These are phyloP conservation scores for Athelia sp. DNA, from an alignment of 1,284 basidiomycete genomes.

Conservation along the genomic window DNA sequence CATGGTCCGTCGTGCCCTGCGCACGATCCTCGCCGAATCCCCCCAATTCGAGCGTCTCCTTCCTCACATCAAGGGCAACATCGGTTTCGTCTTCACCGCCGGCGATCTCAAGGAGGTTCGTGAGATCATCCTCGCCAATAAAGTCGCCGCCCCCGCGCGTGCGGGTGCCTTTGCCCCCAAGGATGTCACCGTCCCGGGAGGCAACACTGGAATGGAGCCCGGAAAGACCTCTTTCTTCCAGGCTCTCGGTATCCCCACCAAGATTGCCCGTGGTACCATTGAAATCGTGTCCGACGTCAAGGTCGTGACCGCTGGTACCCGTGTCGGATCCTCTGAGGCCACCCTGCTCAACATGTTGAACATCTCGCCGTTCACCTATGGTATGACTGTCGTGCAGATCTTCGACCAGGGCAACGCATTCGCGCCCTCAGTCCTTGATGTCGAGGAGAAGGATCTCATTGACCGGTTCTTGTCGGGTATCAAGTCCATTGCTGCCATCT, in stretches of 20 bases:
- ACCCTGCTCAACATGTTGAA: constrained; percentile 99
- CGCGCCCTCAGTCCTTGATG: constrained; percentile 87
- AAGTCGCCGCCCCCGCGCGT: constrained; percentile 97
- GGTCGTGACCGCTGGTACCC: constrained; percentile 88
- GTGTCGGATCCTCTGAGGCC: constrained; percentile 96
- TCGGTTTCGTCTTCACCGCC: constrained; percentile 98
- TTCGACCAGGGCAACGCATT: constrained; percentile 92
- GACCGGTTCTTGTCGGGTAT: constrained; percentile 90
- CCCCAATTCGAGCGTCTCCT: constrained; percentile 96
- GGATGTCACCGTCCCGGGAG: constrained; percentile 89
- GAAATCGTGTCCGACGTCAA: constrained; percentile 98
- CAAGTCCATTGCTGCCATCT: constrained; percentile 95
- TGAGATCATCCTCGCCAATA: constrained; percentile 90
- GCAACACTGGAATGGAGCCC: constrained; percentile 99
- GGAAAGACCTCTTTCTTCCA: constrained; percentile 99
- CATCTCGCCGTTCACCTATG: constrained; percentile 98
- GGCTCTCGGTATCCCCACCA: constrained; percentile 98
- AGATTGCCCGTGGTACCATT: constrained; percentile 99
- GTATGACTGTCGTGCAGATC: constrained; percentile 95
- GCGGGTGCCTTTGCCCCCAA: constrained; percentile 94
- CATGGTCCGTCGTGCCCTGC: constrained; percentile 98
- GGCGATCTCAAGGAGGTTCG: constrained; percentile 94
- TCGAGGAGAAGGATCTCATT: constrained; percentile 88
- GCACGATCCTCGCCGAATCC: constrained; percentile 83
- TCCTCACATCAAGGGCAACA: constrained; percentile 95